Conservation (phyloP, 352 stramenopile species). For the Pythium aquatile region DNA sequence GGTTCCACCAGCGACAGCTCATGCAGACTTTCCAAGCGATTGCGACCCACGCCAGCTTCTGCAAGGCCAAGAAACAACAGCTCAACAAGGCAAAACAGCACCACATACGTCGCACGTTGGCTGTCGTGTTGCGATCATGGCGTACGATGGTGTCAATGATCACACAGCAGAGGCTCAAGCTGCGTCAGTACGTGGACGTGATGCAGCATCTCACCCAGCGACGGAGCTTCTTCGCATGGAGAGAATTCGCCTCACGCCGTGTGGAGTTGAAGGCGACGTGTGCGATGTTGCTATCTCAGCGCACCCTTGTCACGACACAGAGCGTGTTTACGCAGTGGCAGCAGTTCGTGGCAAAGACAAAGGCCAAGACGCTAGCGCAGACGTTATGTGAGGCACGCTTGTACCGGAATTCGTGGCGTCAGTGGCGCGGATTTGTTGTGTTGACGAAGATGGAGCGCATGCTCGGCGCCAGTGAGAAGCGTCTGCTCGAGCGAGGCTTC, state of each 20-base stretch:
- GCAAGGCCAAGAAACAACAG: conserved; percentile 2
- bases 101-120: background rate
- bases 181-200: conserved; percentile 35
- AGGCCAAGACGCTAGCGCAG: conserved; percentile 14
- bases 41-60: background rate
- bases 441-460: conserved; percentile 53
- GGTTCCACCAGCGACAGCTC: conserved; percentile 16
- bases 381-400: conserved; percentile 16
- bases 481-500: conserved; percentile 31
- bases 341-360: conserved; percentile 15
- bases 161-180: conserved; percentile 19
- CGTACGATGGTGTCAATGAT: background rate
- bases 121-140: conserved; percentile 29
- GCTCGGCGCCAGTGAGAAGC: conserved; percentile 33
- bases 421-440: conserved; percentile 46
- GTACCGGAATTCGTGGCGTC: conserved; percentile 14
- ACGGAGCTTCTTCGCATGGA: conserved; percentile 41
- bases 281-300: conserved; percentile 28
- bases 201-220: conserved; percentile 39
- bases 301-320: conserved; percentile 30
- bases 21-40: conserved; percentile 16
- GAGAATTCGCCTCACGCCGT: conserved; percentile 23
- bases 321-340: conserved; percentile 37
- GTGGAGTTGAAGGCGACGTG: conserved; percentile 26
- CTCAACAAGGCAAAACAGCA: background rate